Conservation (phyloP, 2,329 filamentous ascomycete genomes). For the Colletotrichum godetiae region DNA sequence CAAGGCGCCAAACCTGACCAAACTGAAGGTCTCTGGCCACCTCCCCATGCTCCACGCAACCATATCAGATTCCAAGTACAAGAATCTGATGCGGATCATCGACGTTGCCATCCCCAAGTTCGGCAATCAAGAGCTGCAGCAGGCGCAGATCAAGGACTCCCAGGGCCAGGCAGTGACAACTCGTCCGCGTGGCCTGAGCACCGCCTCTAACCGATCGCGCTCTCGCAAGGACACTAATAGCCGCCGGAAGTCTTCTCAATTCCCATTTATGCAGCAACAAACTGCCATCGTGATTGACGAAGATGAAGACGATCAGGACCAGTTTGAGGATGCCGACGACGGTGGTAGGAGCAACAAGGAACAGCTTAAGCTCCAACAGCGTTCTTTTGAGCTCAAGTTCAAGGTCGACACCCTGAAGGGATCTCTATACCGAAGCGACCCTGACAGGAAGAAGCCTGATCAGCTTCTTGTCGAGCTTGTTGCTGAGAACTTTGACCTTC, state of each 20-base stretch:
- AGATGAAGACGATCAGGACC: conserved; percentile 75
- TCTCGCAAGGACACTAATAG: conserved; percentile 57
- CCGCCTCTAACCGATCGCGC: conserved; percentile 56
- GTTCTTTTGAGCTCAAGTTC: conserved; percentile 96
- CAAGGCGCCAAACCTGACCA: conserved; percentile 92
- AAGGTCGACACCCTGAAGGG: conserved; percentile 94
- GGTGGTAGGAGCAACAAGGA: conserved; percentile 63
- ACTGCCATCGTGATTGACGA: conserved; percentile 85
- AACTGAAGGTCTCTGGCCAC: conserved; percentile 90
- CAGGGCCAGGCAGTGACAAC: conserved; percentile 41
- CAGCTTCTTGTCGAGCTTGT: conserved; percentile 89
- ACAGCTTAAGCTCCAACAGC: conserved; percentile 81
- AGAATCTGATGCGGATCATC: conserved; percentile 94
- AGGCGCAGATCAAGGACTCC: conserved; percentile 36
- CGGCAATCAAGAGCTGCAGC: conserved; percentile 51
- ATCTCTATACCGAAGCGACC: conserved; percentile 88
- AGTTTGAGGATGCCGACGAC: conserved; percentile 73
- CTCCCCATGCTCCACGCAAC: conserved; percentile 92
- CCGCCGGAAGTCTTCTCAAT: conserved; percentile 74
- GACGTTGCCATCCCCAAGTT: conserved; percentile 95
- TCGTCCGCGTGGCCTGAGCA: conserved; percentile 59
- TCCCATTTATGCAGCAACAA: conserved; percentile 77
- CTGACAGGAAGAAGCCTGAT: conserved; percentile 80
- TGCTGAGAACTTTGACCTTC: conserved; percentile 87
- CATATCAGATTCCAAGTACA: conserved; percentile 96